These are phyloP conservation scores for Gossypium herbaceum DNA, from an alignment of 345 rosid species.

Conservation along the genomic window DNA sequence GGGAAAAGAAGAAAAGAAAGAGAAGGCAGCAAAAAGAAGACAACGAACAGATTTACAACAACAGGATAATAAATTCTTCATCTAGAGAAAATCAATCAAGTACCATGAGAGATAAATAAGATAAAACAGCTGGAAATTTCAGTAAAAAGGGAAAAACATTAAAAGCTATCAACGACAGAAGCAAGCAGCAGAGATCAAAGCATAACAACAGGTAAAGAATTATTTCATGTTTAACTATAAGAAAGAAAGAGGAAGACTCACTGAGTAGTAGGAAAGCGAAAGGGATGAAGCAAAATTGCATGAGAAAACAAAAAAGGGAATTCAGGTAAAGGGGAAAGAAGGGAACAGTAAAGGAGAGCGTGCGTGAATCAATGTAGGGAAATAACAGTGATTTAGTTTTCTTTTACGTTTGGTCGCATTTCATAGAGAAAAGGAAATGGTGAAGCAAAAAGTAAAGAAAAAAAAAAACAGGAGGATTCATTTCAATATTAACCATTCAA, in stretches of 20 bases:
- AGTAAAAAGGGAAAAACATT: not conserved
- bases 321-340: not conserved
- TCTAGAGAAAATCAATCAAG: not conserved
- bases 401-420: conserved; percentile 11
- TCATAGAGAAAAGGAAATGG: not conserved
- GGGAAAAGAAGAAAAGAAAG: no score
- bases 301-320: not conserved
- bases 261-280: not conserved
- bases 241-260: not conserved
- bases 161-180: not conserved
- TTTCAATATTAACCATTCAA: not conserved
- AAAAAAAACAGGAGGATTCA: not conserved
- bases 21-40: not conserved
- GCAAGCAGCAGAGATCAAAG: not conserved
- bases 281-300: not conserved
- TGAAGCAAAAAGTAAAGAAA: not conserved
- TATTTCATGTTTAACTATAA: no score
- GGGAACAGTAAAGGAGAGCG: not conserved
- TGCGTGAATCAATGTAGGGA: conserved; percentile 10
- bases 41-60: not conserved
- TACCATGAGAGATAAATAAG: not conserved
- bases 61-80: not conserved
- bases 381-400: not conserved
- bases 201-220: not conserved
- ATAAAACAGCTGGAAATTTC: not conserved